phyloP scores from a whole-genome alignment of 2,329 filamentous ascomycete species.

The Botrytis cinerea region DNA sequence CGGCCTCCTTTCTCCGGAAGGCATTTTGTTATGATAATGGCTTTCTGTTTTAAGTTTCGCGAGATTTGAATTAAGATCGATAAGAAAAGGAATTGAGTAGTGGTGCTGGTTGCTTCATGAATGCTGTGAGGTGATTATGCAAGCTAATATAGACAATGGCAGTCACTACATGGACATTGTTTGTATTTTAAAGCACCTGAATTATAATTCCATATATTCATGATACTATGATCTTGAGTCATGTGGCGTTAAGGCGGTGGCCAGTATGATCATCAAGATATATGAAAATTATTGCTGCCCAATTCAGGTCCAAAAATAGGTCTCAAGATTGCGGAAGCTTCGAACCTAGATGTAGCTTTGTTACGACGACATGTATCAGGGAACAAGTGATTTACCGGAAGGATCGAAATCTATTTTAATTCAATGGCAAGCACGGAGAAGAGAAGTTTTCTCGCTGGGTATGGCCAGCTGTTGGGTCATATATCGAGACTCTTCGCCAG shows the following conservation, averaged over 20 bases:
- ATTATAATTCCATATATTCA: neutral
- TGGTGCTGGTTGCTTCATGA: neutral
- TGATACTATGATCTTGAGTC: neutral
- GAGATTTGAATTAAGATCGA: neutral
- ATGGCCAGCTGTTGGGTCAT: neutral
- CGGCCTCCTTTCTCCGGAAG: neutral
- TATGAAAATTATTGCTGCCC: constrained; percentile 2
- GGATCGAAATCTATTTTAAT: neutral
- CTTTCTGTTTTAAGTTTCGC: no score
- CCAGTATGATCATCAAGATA: neutral
- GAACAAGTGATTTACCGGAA: neutral
- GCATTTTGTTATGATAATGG: neutral
- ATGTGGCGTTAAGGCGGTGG: constrained; percentile 9
- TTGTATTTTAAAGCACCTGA: neutral
- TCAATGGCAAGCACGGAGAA: neutral
- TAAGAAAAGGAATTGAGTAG: neutral
- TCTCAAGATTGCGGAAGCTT: neutral
- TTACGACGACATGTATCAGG: neutral
- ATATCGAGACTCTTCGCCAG: neutral
- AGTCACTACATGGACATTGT: neutral
- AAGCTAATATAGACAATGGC: neutral
- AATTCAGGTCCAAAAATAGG: neutral
- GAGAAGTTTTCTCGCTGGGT: neutral
- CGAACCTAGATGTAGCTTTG: neutral
- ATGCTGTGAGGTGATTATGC: neutral